Conservation (phyloP, 2,329 filamentous ascomycete species). For the Emydomyces testavorans region DNA sequence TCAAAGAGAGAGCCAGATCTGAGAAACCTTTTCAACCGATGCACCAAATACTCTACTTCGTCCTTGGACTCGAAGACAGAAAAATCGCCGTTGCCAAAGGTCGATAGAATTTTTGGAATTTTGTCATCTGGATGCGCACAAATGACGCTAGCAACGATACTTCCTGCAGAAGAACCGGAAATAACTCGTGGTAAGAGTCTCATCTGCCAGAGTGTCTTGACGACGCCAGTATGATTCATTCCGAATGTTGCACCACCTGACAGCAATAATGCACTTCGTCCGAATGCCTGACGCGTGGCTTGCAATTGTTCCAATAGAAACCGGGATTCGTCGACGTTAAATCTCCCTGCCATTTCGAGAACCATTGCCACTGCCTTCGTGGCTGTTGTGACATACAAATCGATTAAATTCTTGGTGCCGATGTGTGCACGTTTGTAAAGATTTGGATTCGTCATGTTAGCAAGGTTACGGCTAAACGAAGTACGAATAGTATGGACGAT, state of each 20-base stretch:
- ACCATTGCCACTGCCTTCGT: slow-evolving; percentile 61
- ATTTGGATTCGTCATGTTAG: slow-evolving; percentile 70
- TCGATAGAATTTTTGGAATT: slow-evolving; percentile 55
- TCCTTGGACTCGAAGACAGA: slow-evolving; percentile 61
- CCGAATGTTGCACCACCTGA: slow-evolving; percentile 83
- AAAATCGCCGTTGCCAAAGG: slow-evolving; percentile 69
- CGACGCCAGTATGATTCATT: slow-evolving; percentile 81
- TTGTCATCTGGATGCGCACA: slow-evolving; percentile 70
- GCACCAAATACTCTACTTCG: slow-evolving; percentile 50
- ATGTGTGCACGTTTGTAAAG: slow-evolving; percentile 76
- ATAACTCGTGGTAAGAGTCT: slow-evolving; percentile 72
- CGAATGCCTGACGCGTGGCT: slow-evolving; percentile 65
- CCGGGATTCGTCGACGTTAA: slow-evolving; percentile 47
- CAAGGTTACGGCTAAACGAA: slow-evolving; percentile 65
- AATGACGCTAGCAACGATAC: slow-evolving; percentile 70
- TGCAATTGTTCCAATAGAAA: slow-evolving; percentile 57
- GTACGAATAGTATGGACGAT: slow-evolving; percentile 78
- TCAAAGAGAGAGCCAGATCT: slow-evolving; percentile 80
- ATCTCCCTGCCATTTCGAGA: slow-evolving; percentile 49
- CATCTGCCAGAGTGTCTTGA: slow-evolving; percentile 67
- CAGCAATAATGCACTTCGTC: slow-evolving; percentile 68
- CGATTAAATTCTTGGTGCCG: slow-evolving; percentile 77
- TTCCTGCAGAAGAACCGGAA: slow-evolving; percentile 75
- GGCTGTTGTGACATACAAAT: slow-evolving; percentile 72
- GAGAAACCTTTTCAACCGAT: slow-evolving; percentile 59